These are phyloP conservation scores for Thalassiosira mediterranea DNA, from an alignment of 352 stramenopile species.

Conservation along the genomic window DNA sequence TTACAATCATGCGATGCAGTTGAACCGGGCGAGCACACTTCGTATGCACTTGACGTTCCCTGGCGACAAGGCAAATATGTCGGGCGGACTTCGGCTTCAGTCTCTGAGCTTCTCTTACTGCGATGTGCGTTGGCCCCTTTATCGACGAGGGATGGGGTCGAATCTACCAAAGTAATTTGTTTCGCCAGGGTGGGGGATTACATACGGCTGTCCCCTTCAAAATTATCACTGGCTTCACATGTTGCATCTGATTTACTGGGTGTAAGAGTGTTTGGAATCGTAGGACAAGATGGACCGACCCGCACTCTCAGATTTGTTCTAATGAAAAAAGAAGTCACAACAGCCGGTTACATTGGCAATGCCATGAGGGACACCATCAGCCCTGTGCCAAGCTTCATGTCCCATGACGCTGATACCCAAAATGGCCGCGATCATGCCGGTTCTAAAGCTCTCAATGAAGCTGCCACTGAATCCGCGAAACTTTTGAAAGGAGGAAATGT, in stretches of 20 bases:
- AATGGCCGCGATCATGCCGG: constrained; percentile 10
- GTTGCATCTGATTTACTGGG: constrained; percentile 47
- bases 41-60: constrained; percentile 77
- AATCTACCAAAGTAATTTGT: constrained; percentile 78
- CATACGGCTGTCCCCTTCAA: constrained; percentile 73
- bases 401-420: constrained; percentile 2
- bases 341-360: constrained; percentile 35
- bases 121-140: constrained; percentile 67
- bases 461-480: constrained; percentile 32
- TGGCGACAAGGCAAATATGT: constrained; percentile 78
- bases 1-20: constrained; percentile 58
- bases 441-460: constrained; percentile 14
- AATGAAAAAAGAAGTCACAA: constrained; percentile 49
- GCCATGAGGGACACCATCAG: constrained; percentile 31
- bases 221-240: constrained; percentile 49
- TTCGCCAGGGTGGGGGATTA: constrained; percentile 61
- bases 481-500: constrained; percentile 40
- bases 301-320: constrained; percentile 63
- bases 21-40: constrained; percentile 37
- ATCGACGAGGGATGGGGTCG: constrained; percentile 60
- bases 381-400: constrained; percentile 24
- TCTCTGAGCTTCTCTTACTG: constrained; percentile 65
- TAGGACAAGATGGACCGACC: constrained; percentile 73
- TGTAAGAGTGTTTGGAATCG: constrained; percentile 66
- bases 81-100: constrained; percentile 58